Evolutionary conservation across 345 rosid species (phyloP), one percentile per base, ranked within the genome.

Genomic region (Carallia brachiata): DNA sequence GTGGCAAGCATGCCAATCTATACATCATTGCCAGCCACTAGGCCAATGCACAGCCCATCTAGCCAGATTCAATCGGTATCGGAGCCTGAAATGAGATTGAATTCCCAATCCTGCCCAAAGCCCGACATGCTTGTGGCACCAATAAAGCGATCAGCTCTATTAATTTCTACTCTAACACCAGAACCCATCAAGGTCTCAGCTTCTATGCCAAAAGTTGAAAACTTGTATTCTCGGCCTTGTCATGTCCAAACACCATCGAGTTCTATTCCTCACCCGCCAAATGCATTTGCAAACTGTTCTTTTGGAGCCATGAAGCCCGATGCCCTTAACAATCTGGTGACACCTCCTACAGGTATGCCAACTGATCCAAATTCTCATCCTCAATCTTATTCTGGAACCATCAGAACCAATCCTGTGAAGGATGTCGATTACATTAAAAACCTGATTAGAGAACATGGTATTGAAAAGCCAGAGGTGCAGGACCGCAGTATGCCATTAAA

Each of bases 361-460:
- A 5, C 34, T 32, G 72, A 72, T 44, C 65, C 63, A 0, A 72
- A 61, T 56, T 57, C 63, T 68, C 73, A 18, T 30, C 36, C 47
- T 27, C 17, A 12, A 44, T 10, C 17, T 44, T 44, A 44, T 44
- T 44, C 50, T 2, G 50, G 16, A 44, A 34, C 52, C 15, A 57
- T 70, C 70, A 32, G 56, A 58, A 61, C 68, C 12, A 77, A 75
- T 13, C 56, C 67, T 16, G 55, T 64, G 80, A 88, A 75, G 81
- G 83, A 84, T 72, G 5, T 66, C 52, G 66, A 75, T 78, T 84
- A 88, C 79, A 57, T 83, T 76, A 88, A 88, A 79, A 81, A 85
- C 52, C 87, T 92, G 12, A 85, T 90, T 19, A 87, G 83, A 81
- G 80, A 81, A 72, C 93, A 90, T 83, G 96, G 96, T 39, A 66